phyloP scores from a whole-genome alignment of 176 grass and related monocot species.

The Aegilops tauschii region DNA sequence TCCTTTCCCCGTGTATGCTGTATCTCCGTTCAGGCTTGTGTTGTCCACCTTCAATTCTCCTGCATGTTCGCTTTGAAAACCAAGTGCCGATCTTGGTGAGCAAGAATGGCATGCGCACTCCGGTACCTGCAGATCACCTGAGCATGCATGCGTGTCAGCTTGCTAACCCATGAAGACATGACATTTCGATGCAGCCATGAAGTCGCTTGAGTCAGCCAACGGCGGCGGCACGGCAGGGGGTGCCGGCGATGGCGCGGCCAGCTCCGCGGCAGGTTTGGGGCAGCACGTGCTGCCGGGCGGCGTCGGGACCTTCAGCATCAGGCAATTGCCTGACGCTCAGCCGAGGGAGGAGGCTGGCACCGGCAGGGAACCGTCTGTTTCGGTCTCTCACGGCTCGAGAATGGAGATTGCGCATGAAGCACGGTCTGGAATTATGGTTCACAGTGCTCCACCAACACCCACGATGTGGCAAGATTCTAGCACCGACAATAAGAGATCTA shows the following conservation, averaged over 20 bases:
- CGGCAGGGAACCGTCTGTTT: background rate
- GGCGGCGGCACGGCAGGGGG: background rate
- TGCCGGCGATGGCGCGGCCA: background rate
- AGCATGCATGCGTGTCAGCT: background rate
- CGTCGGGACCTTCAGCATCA: constrained; percentile 85
- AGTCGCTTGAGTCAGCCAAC: constrained; percentile 37
- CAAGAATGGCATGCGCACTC: background rate
- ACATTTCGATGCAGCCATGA: constrained; percentile 20
- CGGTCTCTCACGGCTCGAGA: constrained; percentile 12
- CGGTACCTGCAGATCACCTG: background rate
- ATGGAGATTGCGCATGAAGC: background rate
- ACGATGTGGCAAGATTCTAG: constrained; percentile 50
- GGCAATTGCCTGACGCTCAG: constrained; percentile 28
- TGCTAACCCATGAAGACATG: background rate
- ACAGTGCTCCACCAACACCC: constrained; percentile 32
- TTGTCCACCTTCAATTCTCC: background rate
- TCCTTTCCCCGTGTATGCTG: background rate
- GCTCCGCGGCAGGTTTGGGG: constrained; percentile 12
- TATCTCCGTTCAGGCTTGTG: background rate
- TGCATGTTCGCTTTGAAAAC: background rate
- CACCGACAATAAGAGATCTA: constrained; percentile 39
- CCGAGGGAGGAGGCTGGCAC: background rate
- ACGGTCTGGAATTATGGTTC: constrained; percentile 5
- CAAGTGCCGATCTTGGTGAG: background rate
- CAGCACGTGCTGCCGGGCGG: constrained; percentile 63